Evolutionary conservation across 2,329 filamentous ascomycete genomes (phyloP).

Genomic region (Boeremia exigua): DNA sequence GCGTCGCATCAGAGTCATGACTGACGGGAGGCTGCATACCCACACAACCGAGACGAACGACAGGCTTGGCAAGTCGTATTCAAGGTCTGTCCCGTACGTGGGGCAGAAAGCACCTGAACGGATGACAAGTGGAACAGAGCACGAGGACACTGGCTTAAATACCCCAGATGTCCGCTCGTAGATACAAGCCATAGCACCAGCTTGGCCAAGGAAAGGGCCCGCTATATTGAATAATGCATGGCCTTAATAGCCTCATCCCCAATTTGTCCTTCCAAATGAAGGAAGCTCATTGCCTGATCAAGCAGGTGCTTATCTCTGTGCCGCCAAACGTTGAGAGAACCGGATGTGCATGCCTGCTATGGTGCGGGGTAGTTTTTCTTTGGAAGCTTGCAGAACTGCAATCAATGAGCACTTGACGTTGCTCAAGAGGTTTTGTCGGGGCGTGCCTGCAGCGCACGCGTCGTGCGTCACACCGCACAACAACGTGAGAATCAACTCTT

Average conservation of each 20-base stretch:
- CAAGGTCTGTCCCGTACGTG: neutral
- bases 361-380: neutral
- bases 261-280: slow-evolving; percentile 4
- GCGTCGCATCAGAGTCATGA: neutral
- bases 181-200: neutral
- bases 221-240: slow-evolving; percentile 14
- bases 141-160: slow-evolving; percentile 7
- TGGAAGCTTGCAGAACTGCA: neutral
- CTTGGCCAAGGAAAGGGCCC: neutral
- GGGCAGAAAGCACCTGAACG: neutral
- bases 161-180: neutral
- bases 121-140: neutral
- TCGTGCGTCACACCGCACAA: slow-evolving; percentile 18
- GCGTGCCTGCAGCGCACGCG: slow-evolving; percentile 13
- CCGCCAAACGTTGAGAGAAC: neutral
- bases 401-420: neutral
- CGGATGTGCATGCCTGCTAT: neutral
- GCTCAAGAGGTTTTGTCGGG: neutral
- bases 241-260: neutral
- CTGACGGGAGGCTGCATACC: neutral
- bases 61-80: neutral
- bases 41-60: neutral
- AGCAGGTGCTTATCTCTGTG: slow-evolving; percentile 24
- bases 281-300: slow-evolving; percentile 22
- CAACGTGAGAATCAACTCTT: slow-evolving; percentile 7